Evolutionary conservation across 164 flowering plant genomes (phyloP).

Genomic region (Malania oleifera): DNA sequence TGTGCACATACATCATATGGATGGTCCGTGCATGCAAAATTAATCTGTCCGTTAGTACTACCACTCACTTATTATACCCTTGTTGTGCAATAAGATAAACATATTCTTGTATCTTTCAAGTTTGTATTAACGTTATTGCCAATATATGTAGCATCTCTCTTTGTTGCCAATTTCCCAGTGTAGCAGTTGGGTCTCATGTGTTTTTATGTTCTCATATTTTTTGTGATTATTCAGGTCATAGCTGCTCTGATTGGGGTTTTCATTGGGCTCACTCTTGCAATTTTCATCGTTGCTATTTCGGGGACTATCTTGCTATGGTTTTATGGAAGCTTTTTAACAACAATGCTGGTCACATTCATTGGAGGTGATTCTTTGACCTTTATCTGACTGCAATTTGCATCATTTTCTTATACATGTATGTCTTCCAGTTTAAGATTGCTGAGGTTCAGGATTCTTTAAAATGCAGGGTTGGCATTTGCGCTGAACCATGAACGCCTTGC

Average conservation of each 20-base stretch:
- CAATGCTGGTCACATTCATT: slow-evolving; percentile 40
- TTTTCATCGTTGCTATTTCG: slow-evolving; percentile 40
- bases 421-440: background rate
- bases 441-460: slow-evolving; percentile 9
- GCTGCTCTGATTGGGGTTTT: slow-evolving; percentile 54
- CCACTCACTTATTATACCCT: background rate
- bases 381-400: background rate
- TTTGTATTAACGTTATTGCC: too few species aligned
- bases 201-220: background rate
- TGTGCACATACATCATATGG: background rate
- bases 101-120: too few species aligned
- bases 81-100: too few species aligned
- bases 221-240: slow-evolving; percentile 40
- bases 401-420: background rate
- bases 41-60: background rate
- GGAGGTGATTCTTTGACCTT: slow-evolving; percentile 50
- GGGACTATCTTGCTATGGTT: slow-evolving; percentile 67
- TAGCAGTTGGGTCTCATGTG: background rate
- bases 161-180: too few species aligned
- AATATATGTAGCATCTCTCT: too few species aligned
- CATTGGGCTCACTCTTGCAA: slow-evolving; percentile 49
- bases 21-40: background rate
- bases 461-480: slow-evolving; percentile 71
- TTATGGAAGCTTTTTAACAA: slow-evolving; percentile 96
- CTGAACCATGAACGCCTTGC: slow-evolving; percentile 61